Evolutionary conservation across 352 stramenopile species (phyloP).

Genomic region (Aphanomyces stellatus): DNA sequence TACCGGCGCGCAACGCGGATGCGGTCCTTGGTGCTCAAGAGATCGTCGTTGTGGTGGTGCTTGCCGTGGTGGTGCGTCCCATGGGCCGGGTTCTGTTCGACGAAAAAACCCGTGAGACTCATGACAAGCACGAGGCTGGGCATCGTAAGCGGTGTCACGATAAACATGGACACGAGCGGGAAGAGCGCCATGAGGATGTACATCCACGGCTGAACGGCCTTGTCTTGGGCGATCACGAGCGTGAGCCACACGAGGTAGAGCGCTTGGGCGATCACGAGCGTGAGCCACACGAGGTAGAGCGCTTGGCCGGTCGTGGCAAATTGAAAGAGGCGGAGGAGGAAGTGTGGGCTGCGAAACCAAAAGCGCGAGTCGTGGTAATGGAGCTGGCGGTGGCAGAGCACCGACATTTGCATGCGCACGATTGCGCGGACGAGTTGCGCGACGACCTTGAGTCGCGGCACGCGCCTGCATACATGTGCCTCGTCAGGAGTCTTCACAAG

Average conservation of each 20-base stretch:
- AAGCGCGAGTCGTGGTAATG: constrained; percentile 76
- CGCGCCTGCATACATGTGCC: too few species aligned
- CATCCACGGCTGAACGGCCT: constrained; percentile 35
- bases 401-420: constrained; percentile 85
- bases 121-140: constrained; percentile 80
- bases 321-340: constrained; percentile 73
- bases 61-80: background rate
- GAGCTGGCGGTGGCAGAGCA: constrained; percentile 69
- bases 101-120: constrained; percentile 80
- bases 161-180: constrained; percentile 51
- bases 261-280: constrained; percentile 53
- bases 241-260: constrained; percentile 85
- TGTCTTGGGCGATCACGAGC: constrained; percentile 32
- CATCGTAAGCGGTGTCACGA: constrained; percentile 82
- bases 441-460: constrained; percentile 46
- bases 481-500: too few species aligned
- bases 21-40: constrained; percentile 10
- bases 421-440: constrained; percentile 54
- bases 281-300: constrained; percentile 83
- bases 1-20: constrained; percentile 10
- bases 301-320: constrained; percentile 80
- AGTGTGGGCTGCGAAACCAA: constrained; percentile 67
- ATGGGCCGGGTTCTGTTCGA: constrained; percentile 56
- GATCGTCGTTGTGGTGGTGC: background rate
- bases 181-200: constrained; percentile 53